phyloP scores from a whole-genome alignment of 495 filamentous ascomycete species.

The Podospora tetraspora region DNA sequence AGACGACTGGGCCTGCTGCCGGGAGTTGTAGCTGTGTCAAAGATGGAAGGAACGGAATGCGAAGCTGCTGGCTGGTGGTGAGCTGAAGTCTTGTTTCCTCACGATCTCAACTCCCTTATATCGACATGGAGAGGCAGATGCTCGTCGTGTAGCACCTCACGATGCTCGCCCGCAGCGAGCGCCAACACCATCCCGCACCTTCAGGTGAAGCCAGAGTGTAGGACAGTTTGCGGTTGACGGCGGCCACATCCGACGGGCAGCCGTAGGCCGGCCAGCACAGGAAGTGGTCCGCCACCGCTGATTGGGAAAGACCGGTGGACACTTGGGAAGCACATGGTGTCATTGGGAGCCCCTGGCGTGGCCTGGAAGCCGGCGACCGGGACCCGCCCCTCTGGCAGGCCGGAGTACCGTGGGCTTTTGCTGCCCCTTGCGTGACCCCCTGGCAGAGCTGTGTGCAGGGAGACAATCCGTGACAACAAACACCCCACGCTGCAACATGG shows the following conservation, averaged over 20 bases:
- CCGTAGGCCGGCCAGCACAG: neutral
- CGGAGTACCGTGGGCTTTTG: neutral
- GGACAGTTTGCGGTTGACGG: neutral
- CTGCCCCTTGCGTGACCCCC: neutral
- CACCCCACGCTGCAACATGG: neutral
- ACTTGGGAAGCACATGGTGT: neutral
- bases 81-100: neutral
- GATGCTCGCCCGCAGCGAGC: neutral
- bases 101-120: neutral
- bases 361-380: neutral
- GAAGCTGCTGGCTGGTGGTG: neutral
- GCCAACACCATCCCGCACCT: neutral
- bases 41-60: slow-evolving; percentile 1
- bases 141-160: neutral
- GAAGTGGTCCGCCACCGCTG: neutral
- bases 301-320: neutral
- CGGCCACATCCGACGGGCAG: neutral
- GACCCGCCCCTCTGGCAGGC: neutral
- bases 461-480: neutral
- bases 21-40: neutral
- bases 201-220: neutral
- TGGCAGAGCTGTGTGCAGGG: neutral
- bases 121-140: neutral
- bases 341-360: neutral
- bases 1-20: neutral